phyloP scores from a whole-genome alignment of 441 rosid genomes.

The Gossypium schwendimanii region DNA sequence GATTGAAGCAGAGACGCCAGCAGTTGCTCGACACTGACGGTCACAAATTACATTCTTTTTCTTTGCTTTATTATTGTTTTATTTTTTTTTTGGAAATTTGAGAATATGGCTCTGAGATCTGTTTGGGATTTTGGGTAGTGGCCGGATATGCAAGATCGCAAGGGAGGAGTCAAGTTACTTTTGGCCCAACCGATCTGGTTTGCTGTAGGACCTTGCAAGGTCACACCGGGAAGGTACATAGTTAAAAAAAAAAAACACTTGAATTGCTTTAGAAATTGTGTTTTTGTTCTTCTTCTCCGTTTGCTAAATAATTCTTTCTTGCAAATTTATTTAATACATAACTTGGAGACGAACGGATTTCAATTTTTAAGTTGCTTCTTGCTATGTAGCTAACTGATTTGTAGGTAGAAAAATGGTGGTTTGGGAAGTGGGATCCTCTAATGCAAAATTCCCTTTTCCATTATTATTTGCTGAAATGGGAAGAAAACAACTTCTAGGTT shows the following conservation, averaged over 20 bases:
- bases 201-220: conserved; percentile 96
- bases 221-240: conserved; percentile 85
- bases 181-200: conserved; percentile 86
- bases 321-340: background rate
- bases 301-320: background rate
- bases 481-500: background rate
- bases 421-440: background rate
- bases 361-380: background rate
- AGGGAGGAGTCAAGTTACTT: conserved; percentile 59
- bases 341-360: background rate
- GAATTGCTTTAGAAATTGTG: background rate
- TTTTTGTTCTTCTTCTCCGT: background rate
- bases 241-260: background rate
- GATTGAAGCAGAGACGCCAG: conserved; percentile 66
- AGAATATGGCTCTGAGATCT: conserved; percentile 17
- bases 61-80: background rate
- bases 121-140: conserved; percentile 41
- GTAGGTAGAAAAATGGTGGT: too few species aligned
- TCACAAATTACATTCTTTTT: conserved; percentile 12
- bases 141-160: conserved; percentile 59
- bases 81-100: conserved; percentile 8
- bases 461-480: background rate
- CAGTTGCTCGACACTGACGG: conserved; percentile 80
- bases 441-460: background rate
- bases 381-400: background rate